Conservation (phyloP, 192 early-diverging fungal species). For the Coemansia sp. region DNA sequence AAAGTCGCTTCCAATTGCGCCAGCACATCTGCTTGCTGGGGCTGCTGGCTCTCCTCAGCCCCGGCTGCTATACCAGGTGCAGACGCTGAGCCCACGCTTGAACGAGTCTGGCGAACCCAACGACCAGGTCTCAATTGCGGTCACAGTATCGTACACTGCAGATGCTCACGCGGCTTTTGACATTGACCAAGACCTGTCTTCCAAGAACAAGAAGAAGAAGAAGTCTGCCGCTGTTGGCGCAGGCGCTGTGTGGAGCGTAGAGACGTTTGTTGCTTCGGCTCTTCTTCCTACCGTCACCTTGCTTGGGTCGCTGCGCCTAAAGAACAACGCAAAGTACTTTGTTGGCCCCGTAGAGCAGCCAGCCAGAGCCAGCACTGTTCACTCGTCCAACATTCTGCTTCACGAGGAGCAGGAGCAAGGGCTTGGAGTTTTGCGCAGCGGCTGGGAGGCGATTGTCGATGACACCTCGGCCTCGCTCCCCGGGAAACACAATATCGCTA, state of each 20-base stretch:
- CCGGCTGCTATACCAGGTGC: slow-evolving; percentile 43
- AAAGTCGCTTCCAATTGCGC: slow-evolving; percentile 19
- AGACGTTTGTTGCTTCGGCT: slow-evolving; percentile 35
- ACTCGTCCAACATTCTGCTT: slow-evolving; percentile 49
- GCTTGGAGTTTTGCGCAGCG: slow-evolving; percentile 47
- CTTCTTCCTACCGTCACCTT: slow-evolving; percentile 45
- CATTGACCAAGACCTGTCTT: neutral
- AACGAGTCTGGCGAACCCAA: slow-evolving; percentile 17
- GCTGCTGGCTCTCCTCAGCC: slow-evolving; percentile 16
- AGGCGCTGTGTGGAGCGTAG: slow-evolving; percentile 22
- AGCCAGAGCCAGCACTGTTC: slow-evolving; percentile 14
- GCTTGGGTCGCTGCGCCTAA: slow-evolving; percentile 40
- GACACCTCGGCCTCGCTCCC: slow-evolving; percentile 10
- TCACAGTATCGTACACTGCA: slow-evolving; percentile 39
- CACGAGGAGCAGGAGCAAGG: slow-evolving; percentile 51
- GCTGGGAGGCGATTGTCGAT: slow-evolving; percentile 48
- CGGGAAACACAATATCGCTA: slow-evolving; percentile 4
- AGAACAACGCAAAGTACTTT: slow-evolving; percentile 50
- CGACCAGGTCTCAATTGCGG: slow-evolving; percentile 42
- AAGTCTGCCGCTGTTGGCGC: neutral
- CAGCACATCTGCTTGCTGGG: slow-evolving; percentile 18
- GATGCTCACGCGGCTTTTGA: slow-evolving; percentile 26
- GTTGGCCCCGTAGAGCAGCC: slow-evolving; percentile 44
- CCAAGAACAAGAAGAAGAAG: slow-evolving; percentile 3
- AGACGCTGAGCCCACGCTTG: slow-evolving; percentile 34